These are phyloP conservation scores for Cyclotella sp. DNA, from an alignment of 108 stramenopile species.

Conservation along the genomic window DNA sequence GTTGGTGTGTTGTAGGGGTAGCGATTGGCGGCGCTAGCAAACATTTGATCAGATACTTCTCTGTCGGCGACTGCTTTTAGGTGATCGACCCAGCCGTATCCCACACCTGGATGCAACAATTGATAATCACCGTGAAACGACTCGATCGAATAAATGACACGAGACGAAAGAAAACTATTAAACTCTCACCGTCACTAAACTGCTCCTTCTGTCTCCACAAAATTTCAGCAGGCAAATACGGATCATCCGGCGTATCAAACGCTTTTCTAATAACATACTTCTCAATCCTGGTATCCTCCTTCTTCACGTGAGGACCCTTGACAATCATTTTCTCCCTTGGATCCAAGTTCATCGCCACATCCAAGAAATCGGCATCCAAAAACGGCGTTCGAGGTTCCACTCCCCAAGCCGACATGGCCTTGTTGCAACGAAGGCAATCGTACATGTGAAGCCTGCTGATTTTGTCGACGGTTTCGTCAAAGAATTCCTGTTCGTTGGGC, in stretches of 20 bases:
- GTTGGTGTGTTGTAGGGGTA: conserved; percentile 98
- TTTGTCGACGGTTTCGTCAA: conserved; percentile 97
- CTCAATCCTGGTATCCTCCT: conserved; percentile 90
- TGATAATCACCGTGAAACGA: not conserved
- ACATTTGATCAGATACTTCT: conserved; percentile 94
- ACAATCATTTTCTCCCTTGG: conserved; percentile 96
- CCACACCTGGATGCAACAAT: conserved; percentile 75
- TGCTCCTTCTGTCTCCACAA: conserved; percentile 99
- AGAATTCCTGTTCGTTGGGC: conserved; percentile 95
- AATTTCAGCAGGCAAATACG: conserved; percentile 96
- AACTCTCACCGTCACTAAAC: conserved; percentile 91
- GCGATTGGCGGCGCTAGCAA: conserved; percentile 88
- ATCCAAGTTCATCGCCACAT: conserved; percentile 95
- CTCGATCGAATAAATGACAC: conserved; percentile 2
- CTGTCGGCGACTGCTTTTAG: conserved; percentile 91
- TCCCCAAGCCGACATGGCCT: conserved; percentile 98
- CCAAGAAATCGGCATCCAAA: conserved; percentile 96
- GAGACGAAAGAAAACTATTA: not conserved
- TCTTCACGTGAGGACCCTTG: conserved; percentile 71
- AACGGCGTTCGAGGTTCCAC: conserved; percentile 98
- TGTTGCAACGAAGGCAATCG: conserved; percentile 98
- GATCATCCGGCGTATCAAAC: conserved; percentile 98
- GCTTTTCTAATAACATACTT: conserved; percentile 98
- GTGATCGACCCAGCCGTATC: conserved; percentile 97
- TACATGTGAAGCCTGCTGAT: conserved; percentile 94